Percentiles rank a stretch among this genome's conserved stretches.
phyloP scores from a whole-genome alignment of 768 basidiomycete genomes.

The Dacryopinax primogenitus region DNA sequence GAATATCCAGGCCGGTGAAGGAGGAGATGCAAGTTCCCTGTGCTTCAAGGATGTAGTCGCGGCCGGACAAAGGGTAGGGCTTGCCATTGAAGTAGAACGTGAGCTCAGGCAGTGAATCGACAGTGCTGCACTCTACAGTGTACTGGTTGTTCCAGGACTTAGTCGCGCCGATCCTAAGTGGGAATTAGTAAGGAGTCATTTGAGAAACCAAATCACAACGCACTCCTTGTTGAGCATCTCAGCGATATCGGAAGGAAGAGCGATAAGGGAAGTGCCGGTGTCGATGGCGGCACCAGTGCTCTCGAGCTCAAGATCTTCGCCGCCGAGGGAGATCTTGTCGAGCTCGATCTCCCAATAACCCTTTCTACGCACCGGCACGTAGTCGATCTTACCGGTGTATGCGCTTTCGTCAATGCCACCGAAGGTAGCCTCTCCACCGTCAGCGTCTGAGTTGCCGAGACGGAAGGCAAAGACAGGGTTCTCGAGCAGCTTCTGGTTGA shows the following conservation, averaged over 20 bases:
- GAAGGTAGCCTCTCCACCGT: slow-evolving; percentile 83
- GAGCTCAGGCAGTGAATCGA: slow-evolving; percentile 72
- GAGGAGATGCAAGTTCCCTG: slow-evolving; percentile 88
- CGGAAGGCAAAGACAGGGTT: slow-evolving; percentile 89
- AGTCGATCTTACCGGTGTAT: slow-evolving; percentile 67
- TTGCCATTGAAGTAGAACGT: slow-evolving; percentile 73
- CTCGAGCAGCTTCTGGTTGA: slow-evolving; percentile 68
- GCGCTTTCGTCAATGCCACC: slow-evolving; percentile 72
- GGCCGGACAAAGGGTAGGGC: slow-evolving; percentile 62
- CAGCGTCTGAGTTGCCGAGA: slow-evolving; percentile 68
- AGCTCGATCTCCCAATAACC: slow-evolving; percentile 99
- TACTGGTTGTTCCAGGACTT: slow-evolving; percentile 96
- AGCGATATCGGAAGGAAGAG: slow-evolving; percentile 82
- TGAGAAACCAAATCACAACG: slow-evolving; percentile 15
- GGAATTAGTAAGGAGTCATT: neutral
- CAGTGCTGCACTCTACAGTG: slow-evolving; percentile 72
- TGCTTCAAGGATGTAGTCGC: slow-evolving; percentile 81
- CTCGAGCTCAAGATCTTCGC: slow-evolving; percentile 78
- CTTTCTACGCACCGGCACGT: slow-evolving; percentile 85
- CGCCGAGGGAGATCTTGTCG: slow-evolving; percentile 69
- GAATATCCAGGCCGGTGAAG: slow-evolving; percentile 86
- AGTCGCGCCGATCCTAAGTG: slow-evolving; percentile 68
- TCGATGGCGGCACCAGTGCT: slow-evolving; percentile 90
- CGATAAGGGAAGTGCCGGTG: slow-evolving; percentile 91
- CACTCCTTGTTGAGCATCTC: slow-evolving; percentile 87